Base-by-base conservation (phyloP, 495 filamentous ascomycete species). In the Trichodelitschia bisporula region DNA sequence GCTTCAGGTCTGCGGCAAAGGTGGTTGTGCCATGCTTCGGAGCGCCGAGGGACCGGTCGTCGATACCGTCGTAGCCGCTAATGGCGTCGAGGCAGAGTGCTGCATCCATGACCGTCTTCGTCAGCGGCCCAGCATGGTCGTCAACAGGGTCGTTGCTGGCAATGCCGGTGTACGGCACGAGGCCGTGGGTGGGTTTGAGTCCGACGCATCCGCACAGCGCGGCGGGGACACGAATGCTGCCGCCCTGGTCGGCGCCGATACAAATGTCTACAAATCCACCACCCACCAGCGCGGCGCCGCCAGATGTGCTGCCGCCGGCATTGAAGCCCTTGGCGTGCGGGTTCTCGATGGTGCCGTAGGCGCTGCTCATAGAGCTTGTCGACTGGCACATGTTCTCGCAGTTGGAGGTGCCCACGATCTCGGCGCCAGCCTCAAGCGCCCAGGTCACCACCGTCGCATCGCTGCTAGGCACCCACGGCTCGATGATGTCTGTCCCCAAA, bases 181-280 rank as follows among this genome's bases (percentile, higher is more conserved):
- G 25, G 8, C 52, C 51, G 36, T 51, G 53, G 6, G 46, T 48
- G 8, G 51, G 47, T 29, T 56, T 56, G 18, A 56, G 41, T 5
- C 53, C 53, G 4, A 48, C 42, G 10, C 51, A 36, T 2, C 53
- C 53, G 13, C 44, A 48, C 26, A 43, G 40, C 9, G 45, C 40
- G 1, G 49, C 44, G 19, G 64, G 66, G 2, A 70, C 55, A 11
- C 65, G 55, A 18, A 72, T 59, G 34, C 57, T 62, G 4, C 66
- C 66, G n/a, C 63, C 66, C 37, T 68, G 63, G 36, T 72, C 66
- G 4, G 58, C 58, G 12, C 65, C 66, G 32, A 69, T 61, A 1
- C 57, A 55, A 18, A 69, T 49, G 37, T 69, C 62, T 2, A 63
- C 59, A 13, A 54, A 44, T 10, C 57, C 51, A 1, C 42, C 40